Conservation (phyloP, 352 stramenopile genomes). For the Phytophthora sp. region DNA sequence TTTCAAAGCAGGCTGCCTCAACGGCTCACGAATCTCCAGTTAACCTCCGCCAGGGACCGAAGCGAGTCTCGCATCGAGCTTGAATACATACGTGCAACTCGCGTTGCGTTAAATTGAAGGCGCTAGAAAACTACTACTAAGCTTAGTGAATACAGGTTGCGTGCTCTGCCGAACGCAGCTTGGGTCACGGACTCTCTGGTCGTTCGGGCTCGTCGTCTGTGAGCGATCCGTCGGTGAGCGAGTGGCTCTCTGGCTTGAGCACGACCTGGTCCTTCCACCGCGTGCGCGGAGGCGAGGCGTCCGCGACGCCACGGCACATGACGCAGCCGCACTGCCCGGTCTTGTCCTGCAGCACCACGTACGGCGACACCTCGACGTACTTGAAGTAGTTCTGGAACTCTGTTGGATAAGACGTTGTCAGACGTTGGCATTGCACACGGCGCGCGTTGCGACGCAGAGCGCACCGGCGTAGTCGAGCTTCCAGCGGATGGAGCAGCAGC, state of each 20-base stretch:
- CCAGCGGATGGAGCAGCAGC: slow-evolving; percentile 76
- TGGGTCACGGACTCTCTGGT: slow-evolving; percentile 22
- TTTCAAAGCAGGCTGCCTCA: slow-evolving; percentile 11
- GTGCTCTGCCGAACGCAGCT: neutral
- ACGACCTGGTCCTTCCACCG: slow-evolving; percentile 13
- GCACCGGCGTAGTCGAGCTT: slow-evolving; percentile 76
- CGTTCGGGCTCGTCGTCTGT: slow-evolving; percentile 38
- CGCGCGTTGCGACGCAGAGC: neutral
- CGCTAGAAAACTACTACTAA: slow-evolving; percentile 1
- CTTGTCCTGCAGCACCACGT: slow-evolving; percentile 68
- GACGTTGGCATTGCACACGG: slow-evolving; percentile 1
- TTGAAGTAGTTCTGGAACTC: slow-evolving; percentile 72
- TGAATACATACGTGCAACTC: slow-evolving; percentile 4
- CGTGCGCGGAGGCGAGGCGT: slow-evolving; percentile 9
- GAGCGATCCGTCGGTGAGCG: slow-evolving; percentile 28
- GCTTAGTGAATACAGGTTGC: slow-evolving; percentile 25
- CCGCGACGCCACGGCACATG: slow-evolving; percentile 59
- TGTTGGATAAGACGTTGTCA: slow-evolving; percentile 9
- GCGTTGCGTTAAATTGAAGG: slow-evolving; percentile 23
- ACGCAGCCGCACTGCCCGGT: slow-evolving; percentile 56
- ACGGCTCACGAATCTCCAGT: slow-evolving; percentile 7
- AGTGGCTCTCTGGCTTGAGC: slow-evolving; percentile 21
- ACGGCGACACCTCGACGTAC: slow-evolving; percentile 70
- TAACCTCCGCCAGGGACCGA: neutral
- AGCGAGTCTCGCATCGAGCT: neutral